Evolutionary conservation across 2,329 filamentous ascomycete species (phyloP), one percentile per base, ranked within the genome.

Genomic region (Gremmenia infestans): DNA sequence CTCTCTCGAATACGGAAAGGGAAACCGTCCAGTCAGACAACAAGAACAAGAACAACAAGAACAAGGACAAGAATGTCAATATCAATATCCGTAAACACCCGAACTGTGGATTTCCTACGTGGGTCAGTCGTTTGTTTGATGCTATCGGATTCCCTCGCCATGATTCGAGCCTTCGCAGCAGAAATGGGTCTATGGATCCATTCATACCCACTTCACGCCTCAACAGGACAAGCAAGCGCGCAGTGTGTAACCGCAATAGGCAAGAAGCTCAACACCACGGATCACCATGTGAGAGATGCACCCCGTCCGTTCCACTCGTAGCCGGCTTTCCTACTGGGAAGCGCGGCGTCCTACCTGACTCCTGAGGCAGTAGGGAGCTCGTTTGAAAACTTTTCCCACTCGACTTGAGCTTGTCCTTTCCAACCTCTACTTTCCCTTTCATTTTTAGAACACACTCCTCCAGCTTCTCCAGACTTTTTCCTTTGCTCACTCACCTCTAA

Each of bases 381-480:
- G 45, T 32, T 15, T 52, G 57, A 60, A 62, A 63, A 61, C 53
- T 60, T 60, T 62, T 63, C 60, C 25, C 14, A 17, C 14, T 48
- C 43, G 55, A 52, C 55, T 53, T 51, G 35, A 54, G 50, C 53
- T 59, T 49, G 55, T 55, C 56, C 55, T 56, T 54, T 52, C 55
- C 40, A 56, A 56, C 56, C 48, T 55, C 35, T 39, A 43, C 32
- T 54, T 48, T 47, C 37, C n/a, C 32, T 35, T 49, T 25, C 28
- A 17, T 35, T 17, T 28, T 42, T 53, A 35, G 52, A 53, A 52
- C 50, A 57, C 40, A 37, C 52, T 59, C 54, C 39, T 54, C 53
- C 55, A 57, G 50, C 57, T 59, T 62, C 60, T 58, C 61, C 57
- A 61, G 60, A 60, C 57, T 56, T 48, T 32, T 32, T 32, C 28